Conservation (phyloP, 164 flowering plant species). For the Vitis vinifera region DNA sequence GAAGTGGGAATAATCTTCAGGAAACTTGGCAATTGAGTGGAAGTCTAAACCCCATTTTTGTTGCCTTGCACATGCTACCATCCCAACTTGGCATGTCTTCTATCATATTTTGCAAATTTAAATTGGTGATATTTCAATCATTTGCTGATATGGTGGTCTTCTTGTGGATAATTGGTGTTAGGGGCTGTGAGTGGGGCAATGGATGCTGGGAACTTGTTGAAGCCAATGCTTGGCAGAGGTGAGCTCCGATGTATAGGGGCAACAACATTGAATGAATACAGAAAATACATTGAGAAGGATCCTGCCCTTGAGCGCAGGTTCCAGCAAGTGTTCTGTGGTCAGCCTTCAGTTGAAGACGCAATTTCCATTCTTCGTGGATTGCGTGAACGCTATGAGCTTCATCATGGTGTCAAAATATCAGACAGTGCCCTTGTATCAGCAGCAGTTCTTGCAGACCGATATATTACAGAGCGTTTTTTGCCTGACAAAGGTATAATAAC, state of each 20-base stretch:
- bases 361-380: constrained; percentile 92
- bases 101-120: not conserved
- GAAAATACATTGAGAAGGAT: constrained; percentile 95
- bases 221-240: constrained; percentile 97
- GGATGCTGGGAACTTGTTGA: constrained; percentile 96
- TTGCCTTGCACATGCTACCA: too few relatives aligned
- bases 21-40: too few relatives aligned
- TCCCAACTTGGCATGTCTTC: not conserved
- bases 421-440: constrained; percentile 95
- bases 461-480: constrained; percentile 86
- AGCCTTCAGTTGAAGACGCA: constrained; percentile 94
- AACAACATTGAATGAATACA: constrained; percentile 84
- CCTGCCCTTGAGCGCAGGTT: constrained; percentile 95
- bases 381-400: constrained; percentile 90
- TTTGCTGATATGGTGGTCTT: not conserved
- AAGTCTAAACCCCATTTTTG: too few relatives aligned
- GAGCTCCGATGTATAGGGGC: constrained; percentile 97
- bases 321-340: constrained; percentile 88
- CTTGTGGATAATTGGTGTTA: constrained; percentile 16
- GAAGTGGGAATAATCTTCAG: too few relatives aligned
- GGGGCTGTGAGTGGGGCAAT: constrained; percentile 93
- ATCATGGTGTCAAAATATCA: constrained; percentile 95
- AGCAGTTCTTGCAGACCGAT: constrained; percentile 84
- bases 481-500: constrained; percentile 84
- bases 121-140: not conserved